Evolutionary conservation across 371 early-diverging fungal genomes (phyloP), one percentile per base, ranked within the genome.

Genomic region (Apophysomyces elegans): DNA sequence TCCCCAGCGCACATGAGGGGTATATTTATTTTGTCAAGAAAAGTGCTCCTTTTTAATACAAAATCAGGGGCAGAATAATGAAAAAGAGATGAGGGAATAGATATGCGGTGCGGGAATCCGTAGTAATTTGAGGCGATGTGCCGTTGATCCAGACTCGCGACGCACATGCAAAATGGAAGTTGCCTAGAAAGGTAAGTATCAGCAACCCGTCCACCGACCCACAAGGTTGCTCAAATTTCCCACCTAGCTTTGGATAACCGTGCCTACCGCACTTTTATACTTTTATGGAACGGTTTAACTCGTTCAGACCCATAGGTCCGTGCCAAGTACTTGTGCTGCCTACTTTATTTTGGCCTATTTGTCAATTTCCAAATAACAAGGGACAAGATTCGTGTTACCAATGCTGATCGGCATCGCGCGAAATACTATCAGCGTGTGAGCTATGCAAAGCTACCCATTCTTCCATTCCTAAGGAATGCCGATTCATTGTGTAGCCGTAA

Each of bases 221-320:
- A 50, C 54, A 50, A 21, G 54, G 54, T 50, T 21, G 21, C 54
- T 50, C 54, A 50, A 45, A 50, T 18, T 50, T 50, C 54, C 54
- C 54, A 50, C 54, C 54, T 37, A 54, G 50, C 43, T 38, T 47
- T 58, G n/a, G 37, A 18, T 13, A 66, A 41, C 72, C 72, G 72
- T 71, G 72, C 72, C 68, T 69, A 61, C 68, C 47, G 16, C 36
- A 68, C 56, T 68, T 65, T 62, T 71, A 57, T 26, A 64, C 72
- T 62, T 71, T 71, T 71, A 68, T 68, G 68, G 71, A 39, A 69
- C 43, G n/a, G n/a, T 44, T n/a, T n/a, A 14, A 18, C 41, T n/a
- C 35, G 1, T 50, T 50, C 54, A 26, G 21, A 21, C 54, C 16
- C 54, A 9, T 50, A 50, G 54, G 54, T 50, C 54, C 54, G 54